Evolutionary conservation across 176 grass and related monocot genomes (phyloP).

Genomic region (Elaeis guineensis): DNA sequence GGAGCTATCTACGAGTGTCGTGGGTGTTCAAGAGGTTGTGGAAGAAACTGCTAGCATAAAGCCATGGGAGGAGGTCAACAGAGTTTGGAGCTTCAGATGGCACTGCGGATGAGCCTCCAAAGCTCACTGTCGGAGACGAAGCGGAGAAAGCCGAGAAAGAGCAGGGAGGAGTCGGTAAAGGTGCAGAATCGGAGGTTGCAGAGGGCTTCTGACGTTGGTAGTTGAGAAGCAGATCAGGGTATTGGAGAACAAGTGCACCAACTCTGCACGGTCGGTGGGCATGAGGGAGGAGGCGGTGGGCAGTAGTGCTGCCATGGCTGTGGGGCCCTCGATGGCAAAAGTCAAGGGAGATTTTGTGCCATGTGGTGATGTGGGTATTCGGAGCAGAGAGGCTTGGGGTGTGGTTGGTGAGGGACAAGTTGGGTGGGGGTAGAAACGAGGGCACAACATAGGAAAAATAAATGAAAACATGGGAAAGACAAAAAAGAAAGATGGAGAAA

Average conservation of each 20-base stretch:
- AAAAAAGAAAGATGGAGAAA: too few species aligned
- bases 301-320: slow-evolving; percentile 3
- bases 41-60: too few species aligned
- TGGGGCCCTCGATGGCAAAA: slow-evolving; percentile 20
- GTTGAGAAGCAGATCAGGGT: slow-evolving; percentile 48
- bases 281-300: slow-evolving; percentile 23
- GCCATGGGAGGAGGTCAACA: too few species aligned
- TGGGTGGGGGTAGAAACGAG: too few species aligned
- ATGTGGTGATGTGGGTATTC: slow-evolving; percentile 6
- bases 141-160: slow-evolving; percentile 57
- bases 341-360: too few species aligned
- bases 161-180: slow-evolving; percentile 47
- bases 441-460: too few species aligned
- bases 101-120: slow-evolving; percentile 89
- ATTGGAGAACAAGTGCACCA: slow-evolving; percentile 3
- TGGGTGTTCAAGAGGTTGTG: too few species aligned
- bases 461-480: too few species aligned
- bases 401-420: too few species aligned
- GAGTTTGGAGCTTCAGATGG: slow-evolving; percentile 94
- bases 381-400: slow-evolving; percentile 11
- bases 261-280: background rate
- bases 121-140: slow-evolving; percentile 71
- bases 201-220: slow-evolving; percentile 71
- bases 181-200: slow-evolving; percentile 50
- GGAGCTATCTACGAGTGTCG: too few species aligned